Conservation (phyloP, 179 eudicot genomes). For the Silene noctiflora region DNA sequence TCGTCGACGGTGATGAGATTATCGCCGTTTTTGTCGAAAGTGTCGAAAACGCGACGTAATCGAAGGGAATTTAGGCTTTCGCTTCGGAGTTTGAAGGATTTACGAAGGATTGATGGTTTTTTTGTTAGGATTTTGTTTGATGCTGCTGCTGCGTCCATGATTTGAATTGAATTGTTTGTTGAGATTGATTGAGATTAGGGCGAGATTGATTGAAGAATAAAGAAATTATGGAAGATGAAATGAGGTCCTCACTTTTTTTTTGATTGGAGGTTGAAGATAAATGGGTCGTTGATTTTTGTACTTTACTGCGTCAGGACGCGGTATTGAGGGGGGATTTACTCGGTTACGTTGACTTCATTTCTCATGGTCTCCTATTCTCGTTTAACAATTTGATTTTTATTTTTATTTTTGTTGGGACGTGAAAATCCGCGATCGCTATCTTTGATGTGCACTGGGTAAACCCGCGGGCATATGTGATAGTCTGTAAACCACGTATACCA, state of each 20-base stretch:
- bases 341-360: slow-evolving; percentile 6
- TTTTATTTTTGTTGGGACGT: no score
- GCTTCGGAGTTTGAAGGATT: slow-evolving; percentile 61
- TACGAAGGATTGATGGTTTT: slow-evolving; percentile 17
- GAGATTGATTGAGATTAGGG: no score
- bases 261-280: neutral
- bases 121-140: slow-evolving; percentile 1
- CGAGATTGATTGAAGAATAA: neutral
- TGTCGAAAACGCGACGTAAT: slow-evolving; percentile 71
- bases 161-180: neutral
- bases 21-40: slow-evolving; percentile 66
- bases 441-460: no score
- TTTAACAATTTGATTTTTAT: no score
- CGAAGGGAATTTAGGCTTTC: slow-evolving; percentile 63
- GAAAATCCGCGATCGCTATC: no score
- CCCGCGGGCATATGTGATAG: no score
- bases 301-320: slow-evolving; percentile 4
- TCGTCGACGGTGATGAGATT: slow-evolving; percentile 49
- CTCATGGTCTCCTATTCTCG: neutral
- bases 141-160: slow-evolving; percentile 2
- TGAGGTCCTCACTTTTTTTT: neutral
- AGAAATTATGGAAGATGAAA: neutral
- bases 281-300: neutral
- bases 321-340: slow-evolving; percentile 5
- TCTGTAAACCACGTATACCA: no score